These are phyloP conservation scores for Termitomyces sp. DNA, from an alignment of 768 basidiomycete genomes.

Conservation along the genomic window DNA sequence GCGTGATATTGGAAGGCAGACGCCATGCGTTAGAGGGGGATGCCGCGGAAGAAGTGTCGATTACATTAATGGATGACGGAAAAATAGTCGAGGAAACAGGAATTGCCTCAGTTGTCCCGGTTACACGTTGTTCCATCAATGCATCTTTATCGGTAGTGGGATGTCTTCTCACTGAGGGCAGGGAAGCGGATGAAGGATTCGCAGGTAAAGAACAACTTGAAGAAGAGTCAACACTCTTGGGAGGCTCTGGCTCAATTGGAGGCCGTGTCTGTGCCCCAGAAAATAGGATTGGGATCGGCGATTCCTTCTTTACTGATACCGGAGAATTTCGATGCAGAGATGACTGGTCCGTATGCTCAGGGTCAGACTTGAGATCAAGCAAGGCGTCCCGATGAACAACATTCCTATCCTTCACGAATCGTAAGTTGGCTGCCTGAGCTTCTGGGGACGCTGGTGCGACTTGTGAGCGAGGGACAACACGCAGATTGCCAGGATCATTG, in stretches of 20 bases:
- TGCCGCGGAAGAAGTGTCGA: not conserved
- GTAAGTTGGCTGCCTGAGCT: constrained; percentile 29
- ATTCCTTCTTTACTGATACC: constrained; percentile 6
- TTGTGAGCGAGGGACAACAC: constrained; percentile 20
- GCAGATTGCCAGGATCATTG: constrained; percentile 27
- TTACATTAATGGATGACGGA: not conserved
- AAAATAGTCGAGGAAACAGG: not conserved
- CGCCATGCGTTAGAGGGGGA: not conserved
- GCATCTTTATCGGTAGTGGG: not conserved
- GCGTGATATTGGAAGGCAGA: not conserved
- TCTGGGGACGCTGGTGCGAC: constrained; percentile 21
- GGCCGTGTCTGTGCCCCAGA: not conserved
- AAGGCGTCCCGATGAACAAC: constrained; percentile 16
- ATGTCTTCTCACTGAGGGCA: not conserved
- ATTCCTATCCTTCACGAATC: constrained; percentile 22
- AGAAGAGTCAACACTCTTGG: not conserved
- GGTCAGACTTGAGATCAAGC: constrained; percentile 9
- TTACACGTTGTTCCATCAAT: not conserved
- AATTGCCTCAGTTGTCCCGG: not conserved
- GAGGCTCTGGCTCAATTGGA: not conserved
- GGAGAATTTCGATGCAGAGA: not conserved
- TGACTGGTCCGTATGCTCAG: constrained; percentile 3
- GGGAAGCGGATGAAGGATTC: not conserved
- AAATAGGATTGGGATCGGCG: not conserved
- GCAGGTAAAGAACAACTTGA: not conserved